phyloP scores from a whole-genome alignment of 164 flowering plant species.

The Tetrastigma voinierianum region DNA sequence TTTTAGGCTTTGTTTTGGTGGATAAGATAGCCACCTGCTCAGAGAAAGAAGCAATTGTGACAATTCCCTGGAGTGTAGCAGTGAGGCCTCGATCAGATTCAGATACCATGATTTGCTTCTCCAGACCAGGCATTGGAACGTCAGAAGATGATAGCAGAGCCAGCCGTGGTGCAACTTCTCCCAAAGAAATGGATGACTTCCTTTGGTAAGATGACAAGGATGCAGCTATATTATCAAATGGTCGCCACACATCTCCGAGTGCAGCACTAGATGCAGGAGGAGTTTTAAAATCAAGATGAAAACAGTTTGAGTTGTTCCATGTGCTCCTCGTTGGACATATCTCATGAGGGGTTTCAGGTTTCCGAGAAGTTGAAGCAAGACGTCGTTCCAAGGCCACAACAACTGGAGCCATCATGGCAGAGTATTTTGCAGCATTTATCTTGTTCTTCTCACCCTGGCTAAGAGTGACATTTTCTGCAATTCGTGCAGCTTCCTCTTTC shows the following conservation, averaged over 20 bases:
- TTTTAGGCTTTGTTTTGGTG: slow-evolving; percentile 96
- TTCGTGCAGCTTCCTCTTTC: slow-evolving; percentile 89
- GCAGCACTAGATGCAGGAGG: slow-evolving; percentile 77
- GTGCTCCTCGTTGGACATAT: slow-evolving; percentile 73
- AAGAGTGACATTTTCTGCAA: slow-evolving; percentile 81
- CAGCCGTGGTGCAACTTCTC: slow-evolving; percentile 86
- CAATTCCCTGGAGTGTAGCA: slow-evolving; percentile 52
- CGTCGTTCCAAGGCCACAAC: slow-evolving; percentile 96
- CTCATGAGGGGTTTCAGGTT: slow-evolving; percentile 96
- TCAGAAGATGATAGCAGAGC: slow-evolving; percentile 75
- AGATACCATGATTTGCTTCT: slow-evolving; percentile 58
- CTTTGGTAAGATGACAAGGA: slow-evolving; percentile 84
- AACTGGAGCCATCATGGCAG: slow-evolving; percentile 98
- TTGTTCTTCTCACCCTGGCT: slow-evolving; percentile 82
- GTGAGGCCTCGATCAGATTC: slow-evolving; percentile 45
- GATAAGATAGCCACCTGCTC: slow-evolving; percentile 74
- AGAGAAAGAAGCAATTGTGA: slow-evolving; percentile 81
- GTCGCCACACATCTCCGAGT: slow-evolving; percentile 92
- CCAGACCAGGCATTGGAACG: slow-evolving; percentile 98
- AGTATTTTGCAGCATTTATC: slow-evolving; percentile 92
- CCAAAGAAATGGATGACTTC: slow-evolving; percentile 69
- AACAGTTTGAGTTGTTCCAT: slow-evolving; percentile 75
- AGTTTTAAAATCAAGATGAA: slow-evolving; percentile 63
- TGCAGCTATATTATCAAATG: slow-evolving; percentile 80
- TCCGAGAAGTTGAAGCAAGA: slow-evolving; percentile 80